A percentile compares a stretch with the other conserved stretches of the same genome.
Evolutionary conservation across 1,139 yeast species (phyloP).

Genomic region (Pichia sp.): DNA sequence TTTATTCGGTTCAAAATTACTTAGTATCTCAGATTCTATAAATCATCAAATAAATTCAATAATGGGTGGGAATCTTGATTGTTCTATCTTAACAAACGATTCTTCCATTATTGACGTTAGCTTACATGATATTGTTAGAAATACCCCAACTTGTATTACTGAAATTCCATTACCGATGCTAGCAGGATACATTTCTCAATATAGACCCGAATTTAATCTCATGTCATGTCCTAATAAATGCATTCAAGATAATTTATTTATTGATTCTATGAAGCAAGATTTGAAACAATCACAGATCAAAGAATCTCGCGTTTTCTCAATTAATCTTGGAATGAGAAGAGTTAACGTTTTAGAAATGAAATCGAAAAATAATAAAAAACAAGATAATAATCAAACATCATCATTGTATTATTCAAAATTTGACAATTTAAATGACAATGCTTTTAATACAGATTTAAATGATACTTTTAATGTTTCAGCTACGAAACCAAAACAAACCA

Average conservation of each 20-base stretch:
- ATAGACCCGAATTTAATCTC: conserved; percentile 45
- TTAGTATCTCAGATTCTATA: conserved; percentile 5
- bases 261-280: conserved; percentile 24
- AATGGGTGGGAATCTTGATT: conserved; percentile 12
- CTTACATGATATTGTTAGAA: too few species aligned
- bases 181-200: conserved; percentile 48
- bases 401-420: conserved; percentile 1
- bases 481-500: neutral
- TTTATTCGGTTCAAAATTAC: conserved; percentile 3
- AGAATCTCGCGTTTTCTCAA: conserved; percentile 16
- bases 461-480: neutral
- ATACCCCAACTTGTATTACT: too few species aligned
- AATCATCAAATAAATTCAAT: conserved; percentile 8
- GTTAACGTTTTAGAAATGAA: conserved; percentile 21
- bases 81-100: neutral
- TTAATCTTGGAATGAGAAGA: conserved; percentile 25
- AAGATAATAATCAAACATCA: neutral
- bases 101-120: conserved; percentile 8
- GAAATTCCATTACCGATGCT: conserved; percentile 32
- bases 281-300: conserved; percentile 9
- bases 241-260: conserved; percentile 18
- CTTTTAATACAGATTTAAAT: too few species aligned
- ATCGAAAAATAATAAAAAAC: conserved; percentile 1
- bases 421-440: too few species aligned
- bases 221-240: conserved; percentile 40